Evolutionary conservation across 2,329 filamentous ascomycete genomes (phyloP).

Genomic region (Daldinia sp.): DNA sequence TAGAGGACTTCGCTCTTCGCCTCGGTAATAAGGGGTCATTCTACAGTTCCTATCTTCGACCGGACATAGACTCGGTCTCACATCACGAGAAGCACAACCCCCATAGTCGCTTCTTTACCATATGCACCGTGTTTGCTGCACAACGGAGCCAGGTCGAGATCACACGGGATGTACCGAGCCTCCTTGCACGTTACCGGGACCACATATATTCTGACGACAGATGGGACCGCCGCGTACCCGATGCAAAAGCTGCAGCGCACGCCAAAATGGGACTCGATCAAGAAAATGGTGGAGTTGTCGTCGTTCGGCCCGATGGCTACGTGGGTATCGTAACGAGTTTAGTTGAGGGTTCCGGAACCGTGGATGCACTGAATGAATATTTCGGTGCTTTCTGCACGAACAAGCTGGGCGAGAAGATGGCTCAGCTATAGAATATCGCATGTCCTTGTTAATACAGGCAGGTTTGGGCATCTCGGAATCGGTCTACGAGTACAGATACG

Average conservation of each 20-base stretch:
- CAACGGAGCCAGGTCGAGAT: slow-evolving; percentile 77
- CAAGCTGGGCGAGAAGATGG: slow-evolving; percentile 53
- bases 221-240: slow-evolving; percentile 73
- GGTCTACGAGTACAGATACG: background rate
- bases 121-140: slow-evolving; percentile 78
- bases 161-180: slow-evolving; percentile 70
- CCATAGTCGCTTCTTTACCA: slow-evolving; percentile 81
- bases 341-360: slow-evolving; percentile 78
- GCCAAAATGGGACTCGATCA: slow-evolving; percentile 84
- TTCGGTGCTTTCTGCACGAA: slow-evolving; percentile 78
- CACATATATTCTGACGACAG: slow-evolving; percentile 89
- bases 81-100: slow-evolving; percentile 87
- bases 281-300: slow-evolving; percentile 78
- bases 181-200: slow-evolving; percentile 78
- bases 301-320: slow-evolving; percentile 88
- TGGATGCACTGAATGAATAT: slow-evolving; percentile 83
- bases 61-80: slow-evolving; percentile 68
- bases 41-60: slow-evolving; percentile 70
- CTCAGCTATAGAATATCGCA: slow-evolving; percentile 48
- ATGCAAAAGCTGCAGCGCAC: slow-evolving; percentile 78
- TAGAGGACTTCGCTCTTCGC: slow-evolving; percentile 73
- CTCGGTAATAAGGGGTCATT: slow-evolving; percentile 75
- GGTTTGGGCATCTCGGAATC: background rate
- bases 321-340: slow-evolving; percentile 79
- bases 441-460: background rate